Percentiles rank a stretch among this genome's conserved stretches.
These are phyloP conservation scores for Fusarium praegraminearum DNA, from an alignment of 2,329 filamentous ascomycete species.

Conservation along the genomic window DNA sequence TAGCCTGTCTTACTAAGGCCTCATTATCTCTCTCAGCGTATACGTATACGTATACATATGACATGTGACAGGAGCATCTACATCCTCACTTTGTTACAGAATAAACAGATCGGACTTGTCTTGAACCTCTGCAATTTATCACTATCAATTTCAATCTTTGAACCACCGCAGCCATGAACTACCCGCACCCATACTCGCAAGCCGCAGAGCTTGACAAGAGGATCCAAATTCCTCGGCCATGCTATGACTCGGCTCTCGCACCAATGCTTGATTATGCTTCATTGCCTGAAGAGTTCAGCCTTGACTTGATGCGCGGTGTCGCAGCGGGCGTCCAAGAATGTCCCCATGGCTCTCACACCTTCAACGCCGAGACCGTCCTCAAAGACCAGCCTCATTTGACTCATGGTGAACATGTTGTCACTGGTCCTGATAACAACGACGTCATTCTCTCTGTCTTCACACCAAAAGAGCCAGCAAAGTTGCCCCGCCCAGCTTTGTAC, in stretches of 20 bases:
- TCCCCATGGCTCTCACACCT: constrained; percentile 12
- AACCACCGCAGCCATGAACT: neutral
- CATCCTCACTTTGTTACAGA: too few relatives aligned
- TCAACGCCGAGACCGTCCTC: constrained; percentile 1
- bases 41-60: neutral
- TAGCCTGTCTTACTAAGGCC: neutral
- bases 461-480: neutral
- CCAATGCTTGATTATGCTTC: constrained; percentile 13
- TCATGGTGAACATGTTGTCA: neutral
- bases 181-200: constrained; percentile 13
- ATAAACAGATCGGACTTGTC: neutral
- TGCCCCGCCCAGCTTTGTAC: neutral
- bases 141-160: fast-evolving
- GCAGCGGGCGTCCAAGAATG: constrained; percentile 6
- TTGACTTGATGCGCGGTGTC: constrained; percentile 11
- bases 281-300: constrained; percentile 10
- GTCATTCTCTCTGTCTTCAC: neutral
- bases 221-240: constrained; percentile 5
- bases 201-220: constrained; percentile 6
- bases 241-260: neutral
- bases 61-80: neutral
- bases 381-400: neutral
- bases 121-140: neutral
- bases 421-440: neutral
- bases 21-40: neutral